phyloP scores from a whole-genome alignment of 305 asterid species.

The Fraxinus sp. region DNA sequence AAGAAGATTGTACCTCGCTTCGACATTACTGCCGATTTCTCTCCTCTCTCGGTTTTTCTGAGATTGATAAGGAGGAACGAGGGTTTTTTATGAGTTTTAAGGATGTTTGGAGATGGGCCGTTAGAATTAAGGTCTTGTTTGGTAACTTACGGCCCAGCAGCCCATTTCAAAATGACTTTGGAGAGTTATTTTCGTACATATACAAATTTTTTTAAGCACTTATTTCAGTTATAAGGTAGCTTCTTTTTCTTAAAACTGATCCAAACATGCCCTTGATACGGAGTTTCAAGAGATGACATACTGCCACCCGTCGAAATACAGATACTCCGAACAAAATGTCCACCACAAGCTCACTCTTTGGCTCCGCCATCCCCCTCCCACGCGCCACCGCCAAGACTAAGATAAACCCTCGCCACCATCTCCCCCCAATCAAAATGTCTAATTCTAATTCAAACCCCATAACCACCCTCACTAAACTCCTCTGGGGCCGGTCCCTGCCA shows the following conservation, averaged over 20 bases:
- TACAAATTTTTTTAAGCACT: background rate
- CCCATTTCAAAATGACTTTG: background rate
- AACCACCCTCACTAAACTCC: constrained; percentile 62
- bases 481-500: constrained; percentile 90
- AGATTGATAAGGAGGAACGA: constrained; percentile 29
- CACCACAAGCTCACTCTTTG: constrained; percentile 28
- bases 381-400: constrained; percentile 30
- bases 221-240: background rate
- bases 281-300: background rate
- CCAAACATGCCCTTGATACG: background rate
- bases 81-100: constrained; percentile 24
- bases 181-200: background rate
- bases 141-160: background rate
- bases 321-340: background rate
- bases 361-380: constrained; percentile 31
- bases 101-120: constrained; percentile 7
- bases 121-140: background rate
- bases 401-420: constrained; percentile 18
- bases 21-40: constrained; percentile 47
- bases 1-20: constrained; percentile 48
- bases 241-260: background rate
- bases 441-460: constrained; percentile 41
- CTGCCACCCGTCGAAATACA: background rate
- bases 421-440: constrained; percentile 35
- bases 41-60: constrained; percentile 26